These are phyloP conservation scores for Pyrus hybrid DNA, from an alignment of 331 rosid genomes.

Conservation along the genomic window DNA sequence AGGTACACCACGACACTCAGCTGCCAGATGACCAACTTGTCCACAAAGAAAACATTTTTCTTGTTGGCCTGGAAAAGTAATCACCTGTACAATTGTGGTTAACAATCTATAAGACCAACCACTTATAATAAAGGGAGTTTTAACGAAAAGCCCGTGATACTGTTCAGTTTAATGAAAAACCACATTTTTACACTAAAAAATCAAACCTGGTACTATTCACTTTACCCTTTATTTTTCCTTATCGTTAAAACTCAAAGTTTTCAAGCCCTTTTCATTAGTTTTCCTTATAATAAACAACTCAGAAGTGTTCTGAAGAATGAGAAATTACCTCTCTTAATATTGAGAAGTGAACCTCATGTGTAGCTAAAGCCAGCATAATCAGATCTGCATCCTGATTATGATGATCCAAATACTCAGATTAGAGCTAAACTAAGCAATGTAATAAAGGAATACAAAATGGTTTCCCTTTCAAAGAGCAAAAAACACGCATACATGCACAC, in stretches of 20 bases:
- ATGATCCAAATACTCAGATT: not conserved
- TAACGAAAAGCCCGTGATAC: no score
- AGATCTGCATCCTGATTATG: slow-evolving; percentile 87
- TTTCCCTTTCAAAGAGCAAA: not conserved
- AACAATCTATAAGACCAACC: slow-evolving; percentile 20
- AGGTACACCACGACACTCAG: slow-evolving; percentile 75
- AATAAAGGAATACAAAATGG: not conserved
- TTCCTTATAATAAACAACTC: slow-evolving; percentile 22
- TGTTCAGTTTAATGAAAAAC: no score
- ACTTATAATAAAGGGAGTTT: slow-evolving; percentile 25
- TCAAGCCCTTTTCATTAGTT: no score
- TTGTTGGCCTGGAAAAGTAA: slow-evolving; percentile 81
- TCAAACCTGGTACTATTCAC: no score
- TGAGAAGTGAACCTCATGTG: slow-evolving; percentile 93
- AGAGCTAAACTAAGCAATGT: not conserved
- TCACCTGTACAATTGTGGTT: slow-evolving; percentile 48
- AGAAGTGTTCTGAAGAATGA: not conserved
- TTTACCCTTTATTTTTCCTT: no score
- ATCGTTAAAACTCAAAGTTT: no score
- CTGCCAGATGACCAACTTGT: slow-evolving; percentile 91
- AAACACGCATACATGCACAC: not conserved
- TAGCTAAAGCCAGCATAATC: slow-evolving; percentile 88
- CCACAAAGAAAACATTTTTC: slow-evolving; percentile 87
- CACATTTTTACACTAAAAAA: no score
- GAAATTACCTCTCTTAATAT: slow-evolving; percentile 89